Evolutionary conservation across 331 rosid species (phyloP).

Genomic region (Malus hybrid): DNA sequence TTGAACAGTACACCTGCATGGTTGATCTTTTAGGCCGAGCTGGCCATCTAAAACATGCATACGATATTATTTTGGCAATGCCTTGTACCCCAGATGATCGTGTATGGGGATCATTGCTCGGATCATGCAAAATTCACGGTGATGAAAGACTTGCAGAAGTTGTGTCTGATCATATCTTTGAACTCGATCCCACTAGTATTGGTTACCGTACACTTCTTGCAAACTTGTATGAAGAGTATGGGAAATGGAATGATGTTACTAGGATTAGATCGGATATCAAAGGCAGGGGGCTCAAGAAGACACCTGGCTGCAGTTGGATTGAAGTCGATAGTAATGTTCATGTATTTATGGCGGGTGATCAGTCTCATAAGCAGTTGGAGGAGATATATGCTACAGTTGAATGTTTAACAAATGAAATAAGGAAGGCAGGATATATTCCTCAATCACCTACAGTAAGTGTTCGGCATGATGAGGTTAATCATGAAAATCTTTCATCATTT

Average conservation of each 20-base stretch:
- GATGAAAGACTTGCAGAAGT: constrained; percentile 26
- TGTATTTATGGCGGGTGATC: constrained; percentile 20
- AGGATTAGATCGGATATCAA: constrained; percentile 26
- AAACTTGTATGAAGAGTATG: constrained; percentile 30
- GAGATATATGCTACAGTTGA: constrained; percentile 28
- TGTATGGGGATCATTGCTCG: constrained; percentile 40
- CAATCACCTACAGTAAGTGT: background rate
- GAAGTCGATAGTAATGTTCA: constrained; percentile 24
- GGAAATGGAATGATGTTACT: constrained; percentile 25
- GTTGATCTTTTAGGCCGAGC: constrained; percentile 44
- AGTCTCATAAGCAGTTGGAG: constrained; percentile 17
- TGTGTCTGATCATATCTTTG: constrained; percentile 21
- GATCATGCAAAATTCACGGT: constrained; percentile 32
- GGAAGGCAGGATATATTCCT: constrained; percentile 18
- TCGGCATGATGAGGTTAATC: background rate
- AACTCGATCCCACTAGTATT: constrained; percentile 20
- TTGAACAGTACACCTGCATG: constrained; percentile 40
- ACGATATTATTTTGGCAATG: constrained; percentile 28
- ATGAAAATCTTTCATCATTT: background rate
- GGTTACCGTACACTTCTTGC: constrained; percentile 36
- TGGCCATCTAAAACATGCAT: constrained; percentile 27
- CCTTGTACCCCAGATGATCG: constrained; percentile 23
- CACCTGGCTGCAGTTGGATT: constrained; percentile 39
- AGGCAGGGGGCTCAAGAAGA: constrained; percentile 27
- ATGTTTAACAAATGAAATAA: constrained; percentile 13